Evolutionary conservation across 345 rosid species (phyloP).

Genomic region (Pseudoturritis turrita): DNA sequence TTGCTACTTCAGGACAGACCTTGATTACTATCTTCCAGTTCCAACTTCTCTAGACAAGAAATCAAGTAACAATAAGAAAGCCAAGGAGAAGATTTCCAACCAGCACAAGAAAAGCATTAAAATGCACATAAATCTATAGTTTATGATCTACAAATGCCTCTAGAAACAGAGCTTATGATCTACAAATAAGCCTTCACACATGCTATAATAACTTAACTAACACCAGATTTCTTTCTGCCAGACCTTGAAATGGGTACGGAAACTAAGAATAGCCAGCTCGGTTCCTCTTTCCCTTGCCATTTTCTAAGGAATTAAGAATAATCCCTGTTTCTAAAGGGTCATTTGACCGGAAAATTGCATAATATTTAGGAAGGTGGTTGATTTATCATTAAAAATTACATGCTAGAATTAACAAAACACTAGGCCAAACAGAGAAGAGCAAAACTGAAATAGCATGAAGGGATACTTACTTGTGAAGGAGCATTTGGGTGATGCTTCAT

Average conservation of each 20-base stretch:
- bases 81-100: neutral
- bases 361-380: neutral
- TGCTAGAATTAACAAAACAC: neutral
- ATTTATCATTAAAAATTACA: neutral
- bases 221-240: neutral
- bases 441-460: neutral
- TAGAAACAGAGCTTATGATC: neutral
- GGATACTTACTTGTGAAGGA: constrained; percentile 68
- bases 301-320: neutral
- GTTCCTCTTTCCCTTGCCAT: neutral
- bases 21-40: neutral
- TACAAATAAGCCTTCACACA: neutral
- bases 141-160: neutral
- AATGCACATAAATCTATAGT: neutral
- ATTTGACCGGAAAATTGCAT: neutral
- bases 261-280: neutral
- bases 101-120: neutral
- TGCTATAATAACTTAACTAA: neutral
- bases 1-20: neutral
- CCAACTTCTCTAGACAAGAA: neutral
- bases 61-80: neutral
- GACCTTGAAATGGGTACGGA: neutral
- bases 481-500: constrained; percentile 46
- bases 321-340: neutral
- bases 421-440: neutral